These are phyloP conservation scores for Skeletonema potamos DNA, from an alignment of 108 stramenopile species.

Conservation along the genomic window DNA sequence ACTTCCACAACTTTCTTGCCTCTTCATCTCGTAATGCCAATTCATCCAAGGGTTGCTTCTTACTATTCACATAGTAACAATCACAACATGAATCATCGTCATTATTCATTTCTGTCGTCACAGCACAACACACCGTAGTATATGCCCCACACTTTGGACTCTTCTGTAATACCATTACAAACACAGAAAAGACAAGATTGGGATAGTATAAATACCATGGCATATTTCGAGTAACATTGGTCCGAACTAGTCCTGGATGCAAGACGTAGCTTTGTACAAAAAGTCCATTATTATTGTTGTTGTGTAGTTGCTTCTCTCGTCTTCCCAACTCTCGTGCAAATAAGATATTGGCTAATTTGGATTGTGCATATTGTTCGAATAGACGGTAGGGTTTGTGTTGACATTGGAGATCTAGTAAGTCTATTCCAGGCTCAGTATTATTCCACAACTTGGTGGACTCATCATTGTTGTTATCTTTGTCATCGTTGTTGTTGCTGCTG, in stretches of 20 bases:
- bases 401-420: slow-evolving; percentile 76
- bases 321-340: slow-evolving; percentile 69
- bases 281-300: no score
- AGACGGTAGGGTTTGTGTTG: slow-evolving; percentile 57
- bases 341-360: slow-evolving; percentile 87
- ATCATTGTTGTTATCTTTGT: neutral
- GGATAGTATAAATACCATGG: slow-evolving; percentile 71
- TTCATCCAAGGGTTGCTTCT: neutral
- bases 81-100: slow-evolving; percentile 34
- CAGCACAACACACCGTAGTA: slow-evolving; percentile 64
- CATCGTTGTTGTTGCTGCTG: slow-evolving; percentile 6
- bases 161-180: slow-evolving; percentile 69
- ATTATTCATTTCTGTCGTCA: slow-evolving; percentile 10
- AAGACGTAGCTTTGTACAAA: slow-evolving; percentile 54
- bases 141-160: slow-evolving; percentile 81
- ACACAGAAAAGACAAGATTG: slow-evolving; percentile 53
- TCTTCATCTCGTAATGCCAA: slow-evolving; percentile 19
- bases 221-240: slow-evolving; percentile 87
- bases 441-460: neutral
- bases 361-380: slow-evolving; percentile 86
- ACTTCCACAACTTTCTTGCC: slow-evolving; percentile 33
- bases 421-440: slow-evolving; percentile 45
- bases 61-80: slow-evolving; percentile 49
- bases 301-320: slow-evolving; percentile 32
- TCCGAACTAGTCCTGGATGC: slow-evolving; percentile 91